Base-by-base conservation (phyloP, 345 rosid genomes). In the Lepidium sativum region DNA sequence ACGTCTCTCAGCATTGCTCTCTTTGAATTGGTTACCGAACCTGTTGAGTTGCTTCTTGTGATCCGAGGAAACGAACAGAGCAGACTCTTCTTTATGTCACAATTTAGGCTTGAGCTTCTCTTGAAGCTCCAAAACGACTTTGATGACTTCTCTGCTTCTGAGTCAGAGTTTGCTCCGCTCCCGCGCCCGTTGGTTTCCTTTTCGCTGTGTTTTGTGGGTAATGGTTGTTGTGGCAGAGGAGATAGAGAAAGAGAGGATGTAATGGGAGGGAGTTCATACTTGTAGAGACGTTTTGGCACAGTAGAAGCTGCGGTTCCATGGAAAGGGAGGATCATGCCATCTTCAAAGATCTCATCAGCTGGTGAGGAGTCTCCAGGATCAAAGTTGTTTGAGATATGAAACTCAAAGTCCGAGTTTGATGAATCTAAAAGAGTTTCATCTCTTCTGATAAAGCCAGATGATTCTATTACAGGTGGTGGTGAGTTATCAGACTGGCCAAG, bases 101-200 rank as follows among this genome's bases (percentile, higher is more conserved):
- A 77, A 17, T 84, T 84, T 4, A 86, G 81, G 21, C 92, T 91
- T 4, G 75, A 67, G 58, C 96, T 84, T 72, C 96, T 83, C 77
- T 84, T 83, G 81, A 91, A 82, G 37, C 95, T 81, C 96, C 96
- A 84, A 37, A 88, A 83, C 9, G 91, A 83, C 52, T 79, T 84
- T 14, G 82, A 81, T n/a, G 82, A 61, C 54, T 41, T 79, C 12
- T 73, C 77, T 15, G 75, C 82, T 52, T 75, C 83, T 10, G 43
- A 25, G 29, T 77, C 76, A 3, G 73, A 63, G 63, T 54, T 60
- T 60, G 51, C 63, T 15, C 68, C 64, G 11, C 51, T 71, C 14
- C 29, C 60, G 20, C 44, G 20, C 35, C 65, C 70, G 10, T 34
- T 65, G n/a, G 67, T 60, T 18, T 65, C 71, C 27, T 64, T 68